A percentile compares a stretch with the other conserved stretches of the same genome.
These are phyloP conservation scores for Lotmaria passim DNA, from an alignment of 208 protist species.

Conservation along the genomic window DNA sequence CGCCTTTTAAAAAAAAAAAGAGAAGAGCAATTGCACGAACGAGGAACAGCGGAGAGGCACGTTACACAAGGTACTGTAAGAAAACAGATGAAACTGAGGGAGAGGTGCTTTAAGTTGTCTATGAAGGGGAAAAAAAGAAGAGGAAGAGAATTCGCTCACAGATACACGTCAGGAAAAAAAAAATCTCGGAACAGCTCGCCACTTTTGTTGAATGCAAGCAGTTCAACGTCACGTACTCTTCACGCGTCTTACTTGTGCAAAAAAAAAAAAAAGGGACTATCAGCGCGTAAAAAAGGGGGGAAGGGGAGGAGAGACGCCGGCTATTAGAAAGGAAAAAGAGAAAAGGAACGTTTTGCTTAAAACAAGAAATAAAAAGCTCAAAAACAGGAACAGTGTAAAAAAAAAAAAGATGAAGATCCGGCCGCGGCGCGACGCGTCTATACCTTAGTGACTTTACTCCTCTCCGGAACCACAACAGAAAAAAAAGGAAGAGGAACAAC, in stretches of 20 bases:
- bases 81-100: neutral
- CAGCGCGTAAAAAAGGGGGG: no score
- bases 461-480: no score
- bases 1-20: neutral
- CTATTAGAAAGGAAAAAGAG: conserved; percentile 12
- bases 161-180: no score
- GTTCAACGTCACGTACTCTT: no score
- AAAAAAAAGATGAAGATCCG: conserved; percentile 7
- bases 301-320: no score
- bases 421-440: conserved; percentile 19
- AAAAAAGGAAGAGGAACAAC: neutral
- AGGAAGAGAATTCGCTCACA: no score
- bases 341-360: conserved; percentile 2
- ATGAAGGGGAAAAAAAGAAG: neutral
- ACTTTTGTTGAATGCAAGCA: no score
- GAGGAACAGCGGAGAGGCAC: no score
- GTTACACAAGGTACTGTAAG: no score
- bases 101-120: neutral
- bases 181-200: no score
- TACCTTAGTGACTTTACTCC: neutral
- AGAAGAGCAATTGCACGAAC: neutral
- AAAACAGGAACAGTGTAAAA: conserved; percentile 1
- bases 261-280: no score
- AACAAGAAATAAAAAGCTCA: conserved; percentile 4
- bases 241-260: no score